These are phyloP conservation scores for Besnoitia besnoiti DNA, from an alignment of 169 alveolate genomes.

Conservation along the genomic window DNA sequence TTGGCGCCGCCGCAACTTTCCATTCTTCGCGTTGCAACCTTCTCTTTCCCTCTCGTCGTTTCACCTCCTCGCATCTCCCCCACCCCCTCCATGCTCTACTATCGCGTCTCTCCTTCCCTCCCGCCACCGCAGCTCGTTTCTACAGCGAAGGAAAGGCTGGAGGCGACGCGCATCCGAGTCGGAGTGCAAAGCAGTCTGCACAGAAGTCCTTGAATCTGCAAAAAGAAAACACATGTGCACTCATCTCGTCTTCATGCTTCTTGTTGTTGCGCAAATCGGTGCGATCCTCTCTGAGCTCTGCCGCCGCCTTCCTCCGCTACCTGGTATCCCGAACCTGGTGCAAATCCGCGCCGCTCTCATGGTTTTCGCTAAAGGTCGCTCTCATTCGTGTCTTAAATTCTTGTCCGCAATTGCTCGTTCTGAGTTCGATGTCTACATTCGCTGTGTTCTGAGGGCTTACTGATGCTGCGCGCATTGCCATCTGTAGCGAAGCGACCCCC, in stretches of 20 bases:
- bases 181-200: slow-evolving; percentile 28
- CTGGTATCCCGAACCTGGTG: background rate
- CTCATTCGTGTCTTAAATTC: background rate
- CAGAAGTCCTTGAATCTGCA: slow-evolving; percentile 44
- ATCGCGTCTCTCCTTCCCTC: too few relatives aligned
- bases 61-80: background rate
- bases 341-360: background rate
- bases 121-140: too few relatives aligned
- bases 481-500: slow-evolving; percentile 33
- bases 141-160: too few relatives aligned
- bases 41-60: background rate
- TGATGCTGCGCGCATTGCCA: slow-evolving; percentile 27
- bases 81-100: background rate
- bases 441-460: background rate
- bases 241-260: background rate
- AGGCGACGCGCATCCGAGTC: background rate
- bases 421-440: background rate
- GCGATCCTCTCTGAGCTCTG: background rate
- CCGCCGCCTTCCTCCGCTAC: background rate
- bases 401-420: background rate
- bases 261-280: background rate
- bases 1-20: too few relatives aligned
- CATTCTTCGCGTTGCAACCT: too few relatives aligned
- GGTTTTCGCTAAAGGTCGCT: background rate
- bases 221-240: background rate